Percentiles rank a stretch among this genome's conserved stretches.
phyloP scores from a whole-genome alignment of 805 yeast species.

The Kodamaea laetipori region DNA sequence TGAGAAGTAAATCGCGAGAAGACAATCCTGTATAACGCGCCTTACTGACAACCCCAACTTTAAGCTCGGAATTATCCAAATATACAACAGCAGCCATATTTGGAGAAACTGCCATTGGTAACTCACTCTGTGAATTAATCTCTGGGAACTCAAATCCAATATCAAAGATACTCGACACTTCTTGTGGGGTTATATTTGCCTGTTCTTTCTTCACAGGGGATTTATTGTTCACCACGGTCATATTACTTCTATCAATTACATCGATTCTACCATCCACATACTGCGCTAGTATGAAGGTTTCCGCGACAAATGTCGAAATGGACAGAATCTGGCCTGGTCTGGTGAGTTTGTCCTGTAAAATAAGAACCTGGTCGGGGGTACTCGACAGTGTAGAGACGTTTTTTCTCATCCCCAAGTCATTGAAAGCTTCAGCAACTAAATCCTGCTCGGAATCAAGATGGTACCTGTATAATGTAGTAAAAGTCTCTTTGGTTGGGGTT shows the following conservation, averaged over 20 bases:
- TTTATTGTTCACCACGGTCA: slow-evolving; percentile 24
- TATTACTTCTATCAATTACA: slow-evolving; percentile 40
- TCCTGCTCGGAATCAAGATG: slow-evolving; percentile 24
- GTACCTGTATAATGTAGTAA: slow-evolving; percentile 32
- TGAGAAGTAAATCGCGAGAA: slow-evolving; percentile 38
- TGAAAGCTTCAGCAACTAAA: slow-evolving; percentile 32
- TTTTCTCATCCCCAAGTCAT: slow-evolving; percentile 31
- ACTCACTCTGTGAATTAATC: slow-evolving; percentile 18
- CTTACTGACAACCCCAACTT: slow-evolving; percentile 25
- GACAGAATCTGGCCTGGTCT: slow-evolving; percentile 31
- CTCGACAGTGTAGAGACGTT: slow-evolving; percentile 10
- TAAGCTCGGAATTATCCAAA: slow-evolving; percentile 18
- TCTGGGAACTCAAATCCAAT: slow-evolving; percentile 55
- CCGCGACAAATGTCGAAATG: slow-evolving; percentile 39
- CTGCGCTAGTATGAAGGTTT: slow-evolving; percentile 40
- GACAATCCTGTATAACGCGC: slow-evolving; percentile 15
- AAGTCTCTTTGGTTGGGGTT: slow-evolving; percentile 12
- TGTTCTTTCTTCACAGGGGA: slow-evolving; percentile 6
- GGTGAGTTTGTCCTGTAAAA: slow-evolving; percentile 30
- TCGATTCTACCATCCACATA: slow-evolving; percentile 49
- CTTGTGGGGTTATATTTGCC: slow-evolving; percentile 3
- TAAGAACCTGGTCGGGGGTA: slow-evolving; percentile 16
- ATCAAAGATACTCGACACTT: slow-evolving; percentile 48
- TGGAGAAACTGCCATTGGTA: slow-evolving; percentile 48
- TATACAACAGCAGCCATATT: slow-evolving; percentile 46